Base-by-base conservation (phyloP, 2,329 filamentous ascomycete species). In the Colletotrichum musae region DNA sequence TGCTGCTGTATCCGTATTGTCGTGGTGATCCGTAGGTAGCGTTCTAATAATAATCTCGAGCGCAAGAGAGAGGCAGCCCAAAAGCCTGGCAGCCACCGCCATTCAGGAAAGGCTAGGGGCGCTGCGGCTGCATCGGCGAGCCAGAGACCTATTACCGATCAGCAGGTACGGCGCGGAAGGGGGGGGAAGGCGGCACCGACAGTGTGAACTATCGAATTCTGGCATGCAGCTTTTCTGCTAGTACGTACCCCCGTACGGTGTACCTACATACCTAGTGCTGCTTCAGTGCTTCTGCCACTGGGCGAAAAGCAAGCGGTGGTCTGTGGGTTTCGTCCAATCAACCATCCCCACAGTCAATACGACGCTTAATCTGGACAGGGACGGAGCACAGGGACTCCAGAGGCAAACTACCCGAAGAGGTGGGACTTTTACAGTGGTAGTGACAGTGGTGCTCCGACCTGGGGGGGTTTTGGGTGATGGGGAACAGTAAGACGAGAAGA, bases 301-400 rank as follows among this genome's bases (percentile, higher is more conserved):
- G 36, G 32, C 21, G 32, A 47, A 32, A 64, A 57, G 52, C 63
- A 70, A 66, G 67, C 62, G 47, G 62, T 60, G 67, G 62, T 70
- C 67, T 53, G 60, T 45, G 63, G n/a, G 24, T 51, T 21, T 52
- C 16, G 21, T 51, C 56, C 62, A 28, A 56, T 60, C 56, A 54
- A 32, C 24, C 15, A 18, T 16, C 62, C 39, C 57, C 50, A 45
- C 66, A 10, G 39, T 10, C 59, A 24, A 45, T 68, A 45, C 59
- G 13, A 64, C 65, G 59, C 65, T 68, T 64, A 58, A 68, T 68
- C 59, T 68, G 65, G 45, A 54, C 50, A 15, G 13, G 43, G 60
- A 61, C 62, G 56, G 67, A 58, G 51, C 39, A 58, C 62, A 70
- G 62, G 50, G 32, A 43, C 62, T 52, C 24, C 56, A 70, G 56